Evolutionary conservation across 2,329 filamentous ascomycete species (phyloP).

Genomic region (Aspergillus niger): DNA sequence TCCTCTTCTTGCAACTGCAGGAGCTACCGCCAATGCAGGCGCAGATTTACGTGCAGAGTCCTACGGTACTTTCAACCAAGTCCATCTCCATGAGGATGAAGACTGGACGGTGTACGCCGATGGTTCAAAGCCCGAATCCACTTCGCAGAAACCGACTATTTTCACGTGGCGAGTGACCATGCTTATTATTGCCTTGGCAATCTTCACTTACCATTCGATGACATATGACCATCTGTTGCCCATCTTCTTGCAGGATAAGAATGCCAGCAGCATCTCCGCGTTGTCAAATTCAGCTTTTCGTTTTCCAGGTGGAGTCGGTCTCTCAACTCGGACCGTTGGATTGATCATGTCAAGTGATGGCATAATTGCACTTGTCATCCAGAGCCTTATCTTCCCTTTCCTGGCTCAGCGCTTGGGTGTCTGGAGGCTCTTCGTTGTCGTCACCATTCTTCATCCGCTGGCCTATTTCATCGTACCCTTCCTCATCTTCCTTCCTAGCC

Average conservation of each 20-base stretch:
- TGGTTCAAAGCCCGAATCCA: slow-evolving; percentile 45
- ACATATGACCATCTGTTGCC: slow-evolving; percentile 89
- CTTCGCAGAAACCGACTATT: slow-evolving; percentile 46
- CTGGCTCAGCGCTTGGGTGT: slow-evolving; percentile 66
- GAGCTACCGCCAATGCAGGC: slow-evolving; percentile 70
- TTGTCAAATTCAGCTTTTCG: slow-evolving; percentile 52
- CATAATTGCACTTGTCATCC: slow-evolving; percentile 70
- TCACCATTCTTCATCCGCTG: slow-evolving; percentile 66
- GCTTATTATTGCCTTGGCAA: slow-evolving; percentile 77
- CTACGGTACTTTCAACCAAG: slow-evolving; percentile 71
- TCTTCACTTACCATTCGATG: slow-evolving; percentile 96
- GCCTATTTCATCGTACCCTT: slow-evolving; percentile 71
- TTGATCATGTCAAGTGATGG: slow-evolving; percentile 70
- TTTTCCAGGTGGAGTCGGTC: slow-evolving; percentile 65
- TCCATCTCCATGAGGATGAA: slow-evolving; percentile 57
- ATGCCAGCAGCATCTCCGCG: slow-evolving; percentile 35
- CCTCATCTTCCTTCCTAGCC: slow-evolving; percentile 59
- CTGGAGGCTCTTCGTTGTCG: slow-evolving; percentile 66
- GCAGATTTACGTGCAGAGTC: slow-evolving; percentile 76
- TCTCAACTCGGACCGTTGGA: slow-evolving; percentile 67
- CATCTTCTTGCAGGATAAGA: slow-evolving; percentile 82
- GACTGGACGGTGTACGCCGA: slow-evolving; percentile 55
- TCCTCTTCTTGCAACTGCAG: slow-evolving; percentile 73
- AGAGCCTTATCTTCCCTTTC: slow-evolving; percentile 69
- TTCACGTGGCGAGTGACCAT: slow-evolving; percentile 69